Percentiles rank a stretch among this genome's conserved stretches.
Evolutionary conservation across 2,329 filamentous ascomycete genomes (phyloP).

Genomic region (Stromatinia cepivora): DNA sequence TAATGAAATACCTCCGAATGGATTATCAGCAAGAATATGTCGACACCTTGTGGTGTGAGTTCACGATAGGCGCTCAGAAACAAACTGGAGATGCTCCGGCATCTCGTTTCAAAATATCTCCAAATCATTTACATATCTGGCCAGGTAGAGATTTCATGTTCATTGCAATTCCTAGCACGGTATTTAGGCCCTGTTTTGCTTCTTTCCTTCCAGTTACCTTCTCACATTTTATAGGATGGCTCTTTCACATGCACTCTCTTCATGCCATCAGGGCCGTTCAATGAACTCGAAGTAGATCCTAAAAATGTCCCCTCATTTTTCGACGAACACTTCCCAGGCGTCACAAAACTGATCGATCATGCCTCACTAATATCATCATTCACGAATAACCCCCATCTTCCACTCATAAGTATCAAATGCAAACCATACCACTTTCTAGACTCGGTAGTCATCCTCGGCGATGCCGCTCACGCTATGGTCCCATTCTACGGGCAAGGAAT

Average conservation of each 20-base stretch:
- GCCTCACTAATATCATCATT: conserved; percentile 74
- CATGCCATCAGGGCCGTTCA: conserved; percentile 70
- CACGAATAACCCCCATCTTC: conserved; percentile 79
- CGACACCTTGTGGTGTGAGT: conserved; percentile 96
- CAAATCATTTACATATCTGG: conserved; percentile 97
- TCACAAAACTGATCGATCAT: conserved; percentile 68
- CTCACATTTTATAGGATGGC: conserved; percentile 62
- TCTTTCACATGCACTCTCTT: conserved; percentile 96
- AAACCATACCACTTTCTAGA: conserved; percentile 78
- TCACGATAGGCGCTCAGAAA: conserved; percentile 59
- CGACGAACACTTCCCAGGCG: conserved; percentile 80
- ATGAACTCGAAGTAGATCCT: conserved; percentile 63
- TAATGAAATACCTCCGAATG: conserved; percentile 94
- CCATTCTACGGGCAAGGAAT: conserved; percentile 98
- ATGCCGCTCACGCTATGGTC: conserved; percentile 96
- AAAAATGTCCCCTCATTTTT: conserved; percentile 70
- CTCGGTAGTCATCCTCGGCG: conserved; percentile 82
- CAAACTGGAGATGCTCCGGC: conserved; percentile 38
- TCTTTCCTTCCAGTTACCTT: not conserved
- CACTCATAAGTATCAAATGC: conserved; percentile 92
- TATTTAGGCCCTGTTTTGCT: conserved; percentile 14
- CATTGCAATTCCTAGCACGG: conserved; percentile 78
- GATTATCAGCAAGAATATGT: conserved; percentile 94
- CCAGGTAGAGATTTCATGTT: conserved; percentile 95
- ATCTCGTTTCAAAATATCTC: conserved; percentile 73